Evolutionary conservation across 805 yeast species (phyloP).

Genomic region (Yamadazyma laniorum): DNA sequence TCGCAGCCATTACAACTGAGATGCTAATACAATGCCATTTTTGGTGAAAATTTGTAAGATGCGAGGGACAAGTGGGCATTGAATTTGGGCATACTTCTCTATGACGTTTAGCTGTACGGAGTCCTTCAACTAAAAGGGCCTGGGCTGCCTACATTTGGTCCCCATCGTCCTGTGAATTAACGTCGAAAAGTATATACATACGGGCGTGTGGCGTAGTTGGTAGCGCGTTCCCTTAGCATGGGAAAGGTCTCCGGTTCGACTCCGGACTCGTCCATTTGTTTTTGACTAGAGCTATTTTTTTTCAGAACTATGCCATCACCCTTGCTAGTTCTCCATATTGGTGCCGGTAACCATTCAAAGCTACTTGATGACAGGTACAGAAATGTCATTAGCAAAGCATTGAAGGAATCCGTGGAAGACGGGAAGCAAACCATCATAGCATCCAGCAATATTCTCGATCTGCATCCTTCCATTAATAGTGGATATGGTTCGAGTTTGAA

Average conservation of each 20-base stretch:
- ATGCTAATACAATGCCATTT: too few relatives aligned
- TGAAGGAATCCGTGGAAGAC: constrained; percentile 8
- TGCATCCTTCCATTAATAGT: constrained; percentile 44
- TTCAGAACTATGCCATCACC: constrained; percentile 4
- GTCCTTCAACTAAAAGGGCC: too few relatives aligned
- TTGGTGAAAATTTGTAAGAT: too few relatives aligned
- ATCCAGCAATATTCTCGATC: constrained; percentile 31
- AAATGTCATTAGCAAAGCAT: constrained; percentile 26
- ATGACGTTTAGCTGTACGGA: too few relatives aligned
- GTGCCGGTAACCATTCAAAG: constrained; percentile 48
- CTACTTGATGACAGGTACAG: constrained; percentile 21
- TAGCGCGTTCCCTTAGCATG: constrained; percentile 51
- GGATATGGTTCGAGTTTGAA: constrained; percentile 49
- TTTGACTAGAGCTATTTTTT: constrained; percentile 9
- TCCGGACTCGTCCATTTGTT: constrained; percentile 40
- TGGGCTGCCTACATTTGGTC: too few relatives aligned
- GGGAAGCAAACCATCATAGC: constrained; percentile 8
- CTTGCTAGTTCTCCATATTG: constrained; percentile 41
- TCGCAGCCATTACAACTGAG: too few relatives aligned
- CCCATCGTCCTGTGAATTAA: too few relatives aligned
- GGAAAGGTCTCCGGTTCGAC: constrained; percentile 50
- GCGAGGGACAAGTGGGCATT: too few relatives aligned
- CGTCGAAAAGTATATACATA: too few relatives aligned
- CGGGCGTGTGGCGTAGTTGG: constrained; percentile 51
- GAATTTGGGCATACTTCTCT: too few relatives aligned